A percentile compares a stretch with the other conserved stretches of the same genome.
Conservation (phyloP, 2,329 filamentous ascomycete species). For the Trichoderma lentiforme region DNA sequence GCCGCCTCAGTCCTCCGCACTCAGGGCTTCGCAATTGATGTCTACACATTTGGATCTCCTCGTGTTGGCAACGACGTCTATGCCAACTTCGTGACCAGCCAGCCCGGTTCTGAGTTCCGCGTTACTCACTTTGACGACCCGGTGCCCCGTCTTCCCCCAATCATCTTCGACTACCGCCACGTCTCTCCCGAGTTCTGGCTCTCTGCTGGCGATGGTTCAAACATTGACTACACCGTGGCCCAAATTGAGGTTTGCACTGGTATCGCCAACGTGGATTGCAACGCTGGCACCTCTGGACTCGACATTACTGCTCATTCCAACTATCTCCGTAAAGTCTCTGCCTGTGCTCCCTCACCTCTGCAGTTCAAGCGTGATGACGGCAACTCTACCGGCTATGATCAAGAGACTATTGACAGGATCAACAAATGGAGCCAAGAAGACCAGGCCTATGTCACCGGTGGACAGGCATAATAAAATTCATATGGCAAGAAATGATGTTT, state of each 20-base stretch:
- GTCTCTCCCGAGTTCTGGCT: slow-evolving; percentile 70
- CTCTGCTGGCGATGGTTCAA: slow-evolving; percentile 32
- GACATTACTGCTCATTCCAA: slow-evolving; percentile 44
- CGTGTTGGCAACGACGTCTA: slow-evolving; percentile 59
- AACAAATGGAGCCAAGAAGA: slow-evolving; percentile 37
- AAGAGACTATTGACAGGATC: slow-evolving; percentile 39
- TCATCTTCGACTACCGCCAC: slow-evolving; percentile 60
- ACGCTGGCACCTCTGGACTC: slow-evolving; percentile 46
- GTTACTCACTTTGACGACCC: slow-evolving; percentile 67
- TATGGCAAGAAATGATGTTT: not conserved
- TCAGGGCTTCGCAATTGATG: slow-evolving; percentile 44
- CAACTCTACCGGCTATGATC: slow-evolving; percentile 28
- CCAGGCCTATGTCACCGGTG: slow-evolving; percentile 26
- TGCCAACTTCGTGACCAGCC: slow-evolving; percentile 50
- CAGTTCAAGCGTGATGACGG: slow-evolving; percentile 27
- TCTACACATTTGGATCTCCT: slow-evolving; percentile 67
- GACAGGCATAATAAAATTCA: slow-evolving; percentile 10
- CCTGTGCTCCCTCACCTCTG: slow-evolving; percentile 34
- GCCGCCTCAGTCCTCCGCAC: slow-evolving; percentile 55
- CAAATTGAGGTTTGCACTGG: slow-evolving; percentile 50
- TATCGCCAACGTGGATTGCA: slow-evolving; percentile 46
- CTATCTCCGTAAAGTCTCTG: slow-evolving; percentile 47
- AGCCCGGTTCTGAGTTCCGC: slow-evolving; percentile 55
- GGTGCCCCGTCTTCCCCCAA: slow-evolving; percentile 63
- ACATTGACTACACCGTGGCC: slow-evolving; percentile 35